Evolutionary conservation across 73 alveolate genomes (phyloP), one percentile per base, ranked within the genome.

Genomic region (Urostyla sp.): DNA sequence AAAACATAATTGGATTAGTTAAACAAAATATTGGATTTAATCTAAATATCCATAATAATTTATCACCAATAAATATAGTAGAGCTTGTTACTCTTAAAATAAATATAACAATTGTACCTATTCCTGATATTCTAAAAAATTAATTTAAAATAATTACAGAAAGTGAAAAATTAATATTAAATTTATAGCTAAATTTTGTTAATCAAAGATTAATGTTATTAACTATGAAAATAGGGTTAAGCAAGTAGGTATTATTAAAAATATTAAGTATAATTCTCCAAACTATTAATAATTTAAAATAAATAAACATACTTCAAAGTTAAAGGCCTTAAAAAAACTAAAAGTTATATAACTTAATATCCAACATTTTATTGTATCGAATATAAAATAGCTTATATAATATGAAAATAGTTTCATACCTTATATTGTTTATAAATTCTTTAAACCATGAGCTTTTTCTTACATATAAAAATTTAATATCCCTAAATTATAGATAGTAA

Each of bases 371-470:
- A 79, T 66, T 37, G 94, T 75, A 77, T 96, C 99, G 78, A 91
- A 95, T 16, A 87, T n/a, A 84, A 76, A 94, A 87, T 95, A 93
- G 28, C 97, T 69, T 26, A 87, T 63, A 98, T 99, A 96, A 72
- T 96, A 96, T 18, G 98, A 92, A 31, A 82, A 48, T 26, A 93
- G 89, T 10, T 90, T 67, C 59, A 96, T 91, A 6, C 99, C 99
- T 50, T 97, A 84, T n/a, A 96, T 94, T 36, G 88, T 66, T 74
- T 93, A 92, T 81, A 91, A 80, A 80, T 96, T 99, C 57, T 95
- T 94, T 6, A 88, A 23, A 21, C 51, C 85, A 43, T 87, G 84
- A 61, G 82, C 96, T 84, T 95, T 91, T 88, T 96, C 99, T 28
- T 85, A 85, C 30, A 96, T 80, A 49, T 91, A 80, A 50, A 89